phyloP scores from a whole-genome alignment of 495 filamentous ascomycete genomes.

The Bathelium albidoporum region DNA sequence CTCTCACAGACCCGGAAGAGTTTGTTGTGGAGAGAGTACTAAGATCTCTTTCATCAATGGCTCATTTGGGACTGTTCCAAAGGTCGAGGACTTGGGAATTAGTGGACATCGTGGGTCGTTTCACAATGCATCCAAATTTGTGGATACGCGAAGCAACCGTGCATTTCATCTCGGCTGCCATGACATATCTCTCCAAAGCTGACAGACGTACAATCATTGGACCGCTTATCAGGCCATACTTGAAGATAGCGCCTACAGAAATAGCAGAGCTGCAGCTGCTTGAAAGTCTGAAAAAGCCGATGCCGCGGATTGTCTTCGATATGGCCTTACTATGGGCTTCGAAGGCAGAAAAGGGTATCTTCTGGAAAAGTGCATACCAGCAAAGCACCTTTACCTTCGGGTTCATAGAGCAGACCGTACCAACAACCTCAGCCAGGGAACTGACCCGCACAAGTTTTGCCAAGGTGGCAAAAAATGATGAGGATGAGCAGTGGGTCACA shows the following conservation, averaged over 20 bases:
- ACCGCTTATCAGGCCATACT: conserved; percentile 68
- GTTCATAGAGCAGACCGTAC: conserved; percentile 22
- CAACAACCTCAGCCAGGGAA: conserved; percentile 38
- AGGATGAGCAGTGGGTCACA: conserved; percentile 91
- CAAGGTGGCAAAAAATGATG: conserved; percentile 65
- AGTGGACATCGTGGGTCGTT: conserved; percentile 66
- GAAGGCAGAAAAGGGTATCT: conserved; percentile 65
- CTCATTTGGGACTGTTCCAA: conserved; percentile 76
- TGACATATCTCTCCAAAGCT: conserved; percentile 66
- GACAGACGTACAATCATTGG: conserved; percentile 73
- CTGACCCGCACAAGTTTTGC: conserved; percentile 36
- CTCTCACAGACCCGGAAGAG: conserved; percentile 91
- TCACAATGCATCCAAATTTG: conserved; percentile 84
- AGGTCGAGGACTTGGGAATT: conserved; percentile 78
- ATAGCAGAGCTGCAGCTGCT: conserved; percentile 67
- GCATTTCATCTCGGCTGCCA: conserved; percentile 67
- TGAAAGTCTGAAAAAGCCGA: conserved; percentile 71
- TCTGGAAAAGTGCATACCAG: conserved; percentile 63
- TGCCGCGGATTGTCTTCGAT: conserved; percentile 73
- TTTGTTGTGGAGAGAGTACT: conserved; percentile 88
- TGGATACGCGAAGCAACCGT: conserved; percentile 90
- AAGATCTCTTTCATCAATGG: conserved; percentile 80
- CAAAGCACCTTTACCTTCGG: conserved; percentile 16
- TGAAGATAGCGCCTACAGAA: conserved; percentile 53
- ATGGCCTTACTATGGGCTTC: conserved; percentile 77